Evolutionary conservation across 345 rosid genomes (phyloP), one percentile per base, ranked within the genome.

Genomic region (Aquilaria malaccensis): DNA sequence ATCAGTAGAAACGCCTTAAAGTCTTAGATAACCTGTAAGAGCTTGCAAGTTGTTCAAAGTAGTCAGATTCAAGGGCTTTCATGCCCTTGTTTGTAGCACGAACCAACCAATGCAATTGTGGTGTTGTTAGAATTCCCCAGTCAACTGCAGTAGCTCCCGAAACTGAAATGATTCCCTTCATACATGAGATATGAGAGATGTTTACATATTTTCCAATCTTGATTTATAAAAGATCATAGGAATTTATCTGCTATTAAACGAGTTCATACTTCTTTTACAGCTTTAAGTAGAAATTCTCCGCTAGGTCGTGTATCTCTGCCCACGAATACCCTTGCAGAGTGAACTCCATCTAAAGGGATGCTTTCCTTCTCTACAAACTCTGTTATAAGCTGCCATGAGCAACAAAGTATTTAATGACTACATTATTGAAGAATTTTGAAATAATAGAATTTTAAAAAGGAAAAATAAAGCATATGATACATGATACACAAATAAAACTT

Each of bases 231-330:
- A 4, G 7, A 9, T 9, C 7, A 37, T 2, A 37, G 4, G 43
- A 2, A 37, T 2, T 4, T 37, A 37, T 37, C 43, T 37, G 52
- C 48, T 49, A 50, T 32, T 58, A 2, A 14, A 61, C 9, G 6
- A 10, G 65, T 7, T 2, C 11, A 59, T 69, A 83, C 96, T 56
- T 83, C 78, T 74, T 80, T 83, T 50, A 92, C 94, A 64, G 84
- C 96, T 74, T 81, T 84, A 51, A 87, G 87, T 52, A 94, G 99
- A 58, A 77, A 74, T 70, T 79, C 95, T 33, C 99, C 99, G 63
- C 99, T 93, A 55, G 99, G 99, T 67, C 99, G 80, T 50, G 96
- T 90, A 72, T 93, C 97, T 66, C 99, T 87, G 30, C 90, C 99
- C 76, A 93, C 57, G 76, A 80, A 74, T 12, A 93, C 71, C 81